Evolutionary conservation across 176 grass and related monocot species (phyloP).

Genomic region (Phoenix roebelenii): DNA sequence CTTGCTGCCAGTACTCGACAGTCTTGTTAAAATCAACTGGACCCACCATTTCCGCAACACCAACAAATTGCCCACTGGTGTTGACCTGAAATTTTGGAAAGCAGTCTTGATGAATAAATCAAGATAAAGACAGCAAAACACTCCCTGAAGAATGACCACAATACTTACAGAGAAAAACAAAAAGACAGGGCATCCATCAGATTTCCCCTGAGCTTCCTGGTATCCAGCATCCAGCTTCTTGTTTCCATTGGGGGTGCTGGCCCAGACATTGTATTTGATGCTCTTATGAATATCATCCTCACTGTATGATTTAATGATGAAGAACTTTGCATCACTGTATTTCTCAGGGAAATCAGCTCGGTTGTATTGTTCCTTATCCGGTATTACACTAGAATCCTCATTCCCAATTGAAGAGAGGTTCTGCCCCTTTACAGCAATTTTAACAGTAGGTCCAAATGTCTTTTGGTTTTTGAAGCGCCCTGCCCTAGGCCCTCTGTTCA

Average conservation of each 20-base stretch:
- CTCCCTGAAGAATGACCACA: neutral
- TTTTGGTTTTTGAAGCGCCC: constrained; percentile 71
- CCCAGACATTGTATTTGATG: constrained; percentile 89
- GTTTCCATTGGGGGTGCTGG: constrained; percentile 95
- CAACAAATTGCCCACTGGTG: constrained; percentile 90
- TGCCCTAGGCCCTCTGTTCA: constrained; percentile 84
- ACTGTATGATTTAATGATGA: constrained; percentile 86
- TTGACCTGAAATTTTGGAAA: constrained; percentile 46
- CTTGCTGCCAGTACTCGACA: constrained; percentile 96
- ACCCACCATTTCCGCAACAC: constrained; percentile 83
- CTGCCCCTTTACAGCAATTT: constrained; percentile 67
- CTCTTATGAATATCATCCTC: constrained; percentile 99
- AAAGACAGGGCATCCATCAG: constrained; percentile 64
- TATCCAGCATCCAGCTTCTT: constrained; percentile 93
- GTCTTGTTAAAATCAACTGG: constrained; percentile 90
- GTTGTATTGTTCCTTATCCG: constrained; percentile 63
- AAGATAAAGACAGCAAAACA: neutral
- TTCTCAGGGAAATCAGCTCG: constrained; percentile 46
- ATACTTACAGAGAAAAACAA: constrained; percentile 92
- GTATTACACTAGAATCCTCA: constrained; percentile 28
- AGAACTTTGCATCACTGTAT: constrained; percentile 82
- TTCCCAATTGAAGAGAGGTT: constrained; percentile 48
- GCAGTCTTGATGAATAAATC: constrained; percentile 1
- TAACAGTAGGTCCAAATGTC: constrained; percentile 40
- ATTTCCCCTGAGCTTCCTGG: constrained; percentile 65